phyloP scores from a whole-genome alignment of 2,329 filamentous ascomycete species.

The Coleophoma cylindrospora region DNA sequence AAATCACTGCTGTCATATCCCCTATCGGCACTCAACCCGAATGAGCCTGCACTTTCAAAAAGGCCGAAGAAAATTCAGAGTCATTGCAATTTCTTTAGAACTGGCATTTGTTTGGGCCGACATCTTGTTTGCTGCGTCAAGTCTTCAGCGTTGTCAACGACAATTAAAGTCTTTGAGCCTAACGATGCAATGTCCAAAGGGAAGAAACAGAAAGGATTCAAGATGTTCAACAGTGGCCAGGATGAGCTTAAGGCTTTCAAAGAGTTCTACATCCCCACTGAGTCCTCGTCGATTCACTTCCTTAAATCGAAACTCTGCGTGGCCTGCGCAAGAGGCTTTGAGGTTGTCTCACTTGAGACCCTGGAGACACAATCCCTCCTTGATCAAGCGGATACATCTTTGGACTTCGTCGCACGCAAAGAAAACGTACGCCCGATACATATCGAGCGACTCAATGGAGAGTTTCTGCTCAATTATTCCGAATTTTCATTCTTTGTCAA shows the following conservation, averaged over 20 bases:
- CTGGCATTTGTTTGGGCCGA: slow-evolving; percentile 87
- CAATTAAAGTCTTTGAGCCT: slow-evolving; percentile 98
- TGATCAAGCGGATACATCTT: slow-evolving; percentile 94
- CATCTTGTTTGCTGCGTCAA: slow-evolving; percentile 97
- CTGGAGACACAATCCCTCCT: slow-evolving; percentile 97
- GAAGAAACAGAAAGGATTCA: slow-evolving; percentile 93
- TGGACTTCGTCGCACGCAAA: slow-evolving; percentile 93
- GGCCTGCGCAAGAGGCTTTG: slow-evolving; percentile 90
- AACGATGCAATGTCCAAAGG: slow-evolving; percentile 91
- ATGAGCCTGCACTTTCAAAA: slow-evolving; percentile 75
- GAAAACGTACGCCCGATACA: slow-evolving; percentile 94
- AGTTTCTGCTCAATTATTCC: slow-evolving; percentile 96
- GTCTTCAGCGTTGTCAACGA: slow-evolving; percentile 86
- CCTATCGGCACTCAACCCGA: slow-evolving; percentile 77
- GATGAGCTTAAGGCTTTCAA: slow-evolving; percentile 96
- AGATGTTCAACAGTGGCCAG: slow-evolving; percentile 91
- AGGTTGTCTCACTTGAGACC: slow-evolving; percentile 93
- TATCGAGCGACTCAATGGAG: slow-evolving; percentile 93
- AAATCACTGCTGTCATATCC: slow-evolving; percentile 90
- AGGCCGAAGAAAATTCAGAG: slow-evolving; percentile 94
- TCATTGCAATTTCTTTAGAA: slow-evolving; percentile 98
- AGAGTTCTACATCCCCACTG: slow-evolving; percentile 97
- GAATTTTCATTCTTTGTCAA: slow-evolving; percentile 99
- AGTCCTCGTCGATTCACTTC: slow-evolving; percentile 98
- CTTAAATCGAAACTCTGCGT: slow-evolving; percentile 95